Evolutionary conservation across 2,329 filamentous ascomycete genomes (phyloP).

Genomic region (Diaporthe citrichinensis): DNA sequence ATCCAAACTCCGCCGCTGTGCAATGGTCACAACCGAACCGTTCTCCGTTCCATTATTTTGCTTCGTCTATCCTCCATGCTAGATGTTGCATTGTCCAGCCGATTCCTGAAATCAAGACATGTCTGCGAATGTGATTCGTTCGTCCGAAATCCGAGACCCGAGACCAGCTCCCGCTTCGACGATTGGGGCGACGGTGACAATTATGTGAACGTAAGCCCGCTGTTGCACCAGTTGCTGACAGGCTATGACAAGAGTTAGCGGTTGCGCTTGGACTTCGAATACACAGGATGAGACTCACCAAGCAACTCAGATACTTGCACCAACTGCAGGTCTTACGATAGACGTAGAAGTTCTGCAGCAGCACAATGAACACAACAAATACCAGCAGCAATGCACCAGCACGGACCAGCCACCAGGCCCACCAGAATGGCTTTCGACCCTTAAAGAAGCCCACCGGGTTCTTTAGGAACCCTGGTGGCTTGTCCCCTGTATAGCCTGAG

Average conservation of each 20-base stretch:
- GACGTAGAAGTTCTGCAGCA: slow-evolving; percentile 93
- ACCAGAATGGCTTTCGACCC: slow-evolving; percentile 93
- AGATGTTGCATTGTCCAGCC: not conserved
- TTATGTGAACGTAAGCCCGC: slow-evolving; percentile 48
- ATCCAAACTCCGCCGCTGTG: slow-evolving; percentile 46
- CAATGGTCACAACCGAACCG: slow-evolving; percentile 33
- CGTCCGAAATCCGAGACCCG: not conserved
- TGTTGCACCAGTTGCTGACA: slow-evolving; percentile 77
- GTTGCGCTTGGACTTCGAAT: slow-evolving; percentile 40
- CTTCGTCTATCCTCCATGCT: not conserved
- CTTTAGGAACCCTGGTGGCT: slow-evolving; percentile 69
- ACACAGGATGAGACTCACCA: slow-evolving; percentile 73
- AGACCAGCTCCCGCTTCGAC: slow-evolving; percentile 44
- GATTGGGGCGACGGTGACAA: slow-evolving; percentile 43
- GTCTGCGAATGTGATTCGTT: not conserved
- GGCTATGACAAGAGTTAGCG: slow-evolving; percentile 58
- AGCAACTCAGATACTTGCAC: slow-evolving; percentile 96
- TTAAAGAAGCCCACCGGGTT: slow-evolving; percentile 87
- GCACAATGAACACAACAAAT: slow-evolving; percentile 85
- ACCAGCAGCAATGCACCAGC: slow-evolving; percentile 84
- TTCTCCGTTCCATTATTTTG: not conserved
- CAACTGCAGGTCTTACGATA: slow-evolving; percentile 83
- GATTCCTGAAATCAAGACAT: slow-evolving; percentile 2
- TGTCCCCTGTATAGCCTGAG: slow-evolving; percentile 60
- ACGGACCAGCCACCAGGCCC: slow-evolving; percentile 95